These are phyloP conservation scores for Mucor lusitanicus DNA, from an alignment of 371 early-diverging fungal species.

Conservation along the genomic window DNA sequence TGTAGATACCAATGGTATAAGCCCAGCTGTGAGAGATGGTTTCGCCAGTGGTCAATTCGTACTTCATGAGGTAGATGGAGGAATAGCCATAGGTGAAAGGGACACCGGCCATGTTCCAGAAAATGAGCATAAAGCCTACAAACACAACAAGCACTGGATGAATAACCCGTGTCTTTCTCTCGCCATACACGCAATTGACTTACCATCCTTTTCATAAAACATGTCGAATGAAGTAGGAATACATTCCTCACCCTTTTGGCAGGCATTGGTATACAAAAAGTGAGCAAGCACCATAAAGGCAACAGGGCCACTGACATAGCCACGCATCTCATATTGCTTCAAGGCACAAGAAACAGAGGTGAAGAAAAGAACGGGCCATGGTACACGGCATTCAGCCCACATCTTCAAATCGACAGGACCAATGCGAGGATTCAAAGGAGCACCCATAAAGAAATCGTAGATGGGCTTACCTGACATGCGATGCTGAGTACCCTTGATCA, in stretches of 20 bases:
- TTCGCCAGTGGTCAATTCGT: conserved; percentile 37
- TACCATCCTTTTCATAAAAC: conserved; percentile 61
- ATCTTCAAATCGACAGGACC: conserved; percentile 82
- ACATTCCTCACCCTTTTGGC: conserved; percentile 80
- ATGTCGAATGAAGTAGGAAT: conserved; percentile 78
- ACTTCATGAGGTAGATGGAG: conserved; percentile 56
- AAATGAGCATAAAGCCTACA: conserved; percentile 62
- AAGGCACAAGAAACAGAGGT: conserved; percentile 65
- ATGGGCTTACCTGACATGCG: conserved; percentile 74
- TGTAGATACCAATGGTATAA: conserved; percentile 26
- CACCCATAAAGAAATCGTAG: conserved; percentile 84
- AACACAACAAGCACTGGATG: not conserved
- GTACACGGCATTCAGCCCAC: conserved; percentile 82
- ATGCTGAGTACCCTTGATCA: conserved; percentile 43
- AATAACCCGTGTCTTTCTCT: not conserved
- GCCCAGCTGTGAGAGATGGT: conserved; percentile 44
- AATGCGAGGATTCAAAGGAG: conserved; percentile 75
- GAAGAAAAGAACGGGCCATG: conserved; percentile 74
- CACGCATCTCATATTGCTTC: conserved; percentile 69
- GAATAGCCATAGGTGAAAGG: conserved; percentile 66
- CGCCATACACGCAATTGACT: not conserved
- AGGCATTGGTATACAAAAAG: conserved; percentile 73
- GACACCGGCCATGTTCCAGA: conserved; percentile 66
- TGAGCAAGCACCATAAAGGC: conserved; percentile 75
- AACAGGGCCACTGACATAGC: conserved; percentile 69